These are phyloP conservation scores for Coelastrella sp. DNA, from an alignment of 139 green algal genomes.

Conservation along the genomic window DNA sequence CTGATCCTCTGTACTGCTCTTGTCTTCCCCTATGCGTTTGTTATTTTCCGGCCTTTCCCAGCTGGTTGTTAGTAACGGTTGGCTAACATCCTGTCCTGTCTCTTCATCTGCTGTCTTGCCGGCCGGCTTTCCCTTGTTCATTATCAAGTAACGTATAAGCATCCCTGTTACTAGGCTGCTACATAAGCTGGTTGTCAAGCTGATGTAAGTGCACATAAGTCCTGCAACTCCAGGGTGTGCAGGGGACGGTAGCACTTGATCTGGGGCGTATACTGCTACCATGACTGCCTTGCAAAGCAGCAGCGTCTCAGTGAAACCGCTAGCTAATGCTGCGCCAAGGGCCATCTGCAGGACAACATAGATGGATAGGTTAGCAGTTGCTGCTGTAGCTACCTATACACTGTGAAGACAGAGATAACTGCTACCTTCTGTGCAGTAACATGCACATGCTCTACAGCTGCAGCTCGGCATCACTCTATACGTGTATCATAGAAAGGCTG, in stretches of 20 bases:
- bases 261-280: conserved; percentile 66
- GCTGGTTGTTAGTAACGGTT: conserved; percentile 30
- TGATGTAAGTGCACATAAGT: conserved; percentile 59
- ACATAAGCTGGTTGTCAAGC: conserved; percentile 48
- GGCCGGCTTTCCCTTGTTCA: background rate
- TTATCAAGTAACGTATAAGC: background rate
- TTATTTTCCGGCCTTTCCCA: conserved; percentile 45
- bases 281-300: conserved; percentile 73
- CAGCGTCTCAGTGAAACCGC: conserved; percentile 54
- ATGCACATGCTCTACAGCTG: too few species aligned
- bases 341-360: background rate
- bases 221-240: conserved; percentile 15
- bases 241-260: conserved; percentile 51
- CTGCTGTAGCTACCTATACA: too few species aligned
- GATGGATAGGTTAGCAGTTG: background rate
- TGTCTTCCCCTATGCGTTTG: background rate
- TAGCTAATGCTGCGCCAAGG: background rate
- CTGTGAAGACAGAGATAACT: too few species aligned
- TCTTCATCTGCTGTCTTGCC: conserved; percentile 30
- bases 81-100: background rate
- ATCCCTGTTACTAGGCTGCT: conserved; percentile 32
- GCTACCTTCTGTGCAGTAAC: too few species aligned
- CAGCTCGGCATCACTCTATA: too few species aligned
- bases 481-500: too few species aligned
- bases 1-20: background rate